These are phyloP conservation scores for Lumnitzera racemosa DNA, from an alignment of 345 rosid species.

Conservation along the genomic window DNA sequence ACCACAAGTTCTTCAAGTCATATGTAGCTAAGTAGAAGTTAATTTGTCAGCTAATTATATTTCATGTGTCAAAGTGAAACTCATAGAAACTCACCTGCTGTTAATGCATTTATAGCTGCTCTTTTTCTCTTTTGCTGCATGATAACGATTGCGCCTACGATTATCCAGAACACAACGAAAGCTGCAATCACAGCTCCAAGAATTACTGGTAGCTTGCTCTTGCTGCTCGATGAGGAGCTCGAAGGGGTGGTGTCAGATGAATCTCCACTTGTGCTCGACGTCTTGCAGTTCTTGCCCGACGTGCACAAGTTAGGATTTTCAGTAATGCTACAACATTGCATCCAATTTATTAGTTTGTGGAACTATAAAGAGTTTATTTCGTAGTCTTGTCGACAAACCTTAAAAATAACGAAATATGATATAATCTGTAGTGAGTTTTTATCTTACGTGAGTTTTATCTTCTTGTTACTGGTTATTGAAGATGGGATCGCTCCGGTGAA, in stretches of 20 bases:
- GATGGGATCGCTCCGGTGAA: constrained; percentile 26
- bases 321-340: constrained; percentile 12
- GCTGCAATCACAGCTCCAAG: constrained; percentile 32
- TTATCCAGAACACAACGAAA: constrained; percentile 22
- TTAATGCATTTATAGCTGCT: constrained; percentile 19
- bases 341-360: no score
- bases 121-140: constrained; percentile 26
- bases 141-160: constrained; percentile 14
- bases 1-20: no score
- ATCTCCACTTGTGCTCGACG: not conserved
- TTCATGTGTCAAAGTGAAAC: no score
- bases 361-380: no score
- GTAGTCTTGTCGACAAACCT: no score
- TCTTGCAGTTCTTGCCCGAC: constrained; percentile 23
- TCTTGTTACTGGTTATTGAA: constrained; percentile 21
- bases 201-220: constrained; percentile 27
- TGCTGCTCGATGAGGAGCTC: not conserved
- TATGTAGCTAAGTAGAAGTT: no score
- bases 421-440: no score
- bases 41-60: no score
- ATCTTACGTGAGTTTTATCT: constrained; percentile 28
- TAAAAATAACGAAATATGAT: not conserved
- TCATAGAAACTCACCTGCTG: not conserved
- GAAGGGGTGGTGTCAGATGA: not conserved
- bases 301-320: constrained; percentile 33